Percentiles rank a stretch among this genome's conserved stretches.
Evolutionary conservation across 306 rosid species (phyloP).

Genomic region (Aeschynomene evenia): DNA sequence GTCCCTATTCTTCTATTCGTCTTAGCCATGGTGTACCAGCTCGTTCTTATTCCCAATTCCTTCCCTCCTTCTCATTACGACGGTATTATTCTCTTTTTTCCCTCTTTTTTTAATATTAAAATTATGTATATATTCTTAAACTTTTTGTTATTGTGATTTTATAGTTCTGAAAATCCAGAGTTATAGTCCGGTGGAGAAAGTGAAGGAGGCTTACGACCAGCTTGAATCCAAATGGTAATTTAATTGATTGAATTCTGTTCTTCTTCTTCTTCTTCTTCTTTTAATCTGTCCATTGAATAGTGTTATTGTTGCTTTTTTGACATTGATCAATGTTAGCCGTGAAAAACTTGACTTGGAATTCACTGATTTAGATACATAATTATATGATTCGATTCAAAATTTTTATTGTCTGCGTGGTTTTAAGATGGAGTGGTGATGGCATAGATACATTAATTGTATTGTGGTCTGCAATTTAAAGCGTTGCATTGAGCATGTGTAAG

Average conservation of each 20-base stretch:
- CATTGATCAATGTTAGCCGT: not conserved
- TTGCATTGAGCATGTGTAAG: not conserved
- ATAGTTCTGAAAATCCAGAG: constrained; percentile 58
- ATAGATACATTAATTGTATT: not conserved
- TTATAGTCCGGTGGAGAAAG: constrained; percentile 57
- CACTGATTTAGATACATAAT: not conserved
- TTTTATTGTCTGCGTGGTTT: not conserved
- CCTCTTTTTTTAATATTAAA: not conserved
- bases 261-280: too few species aligned
- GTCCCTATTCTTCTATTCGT: constrained; percentile 66
- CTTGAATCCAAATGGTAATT: constrained; percentile 60
- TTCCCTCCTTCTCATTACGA: constrained; percentile 85
- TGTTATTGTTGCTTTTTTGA: constrained; percentile 11
- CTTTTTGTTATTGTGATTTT: constrained; percentile 10
- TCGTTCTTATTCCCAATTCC: constrained; percentile 69
- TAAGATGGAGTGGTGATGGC: not conserved
- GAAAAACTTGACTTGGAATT: not conserved
- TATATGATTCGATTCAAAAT: not conserved
- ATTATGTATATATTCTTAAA: not conserved
- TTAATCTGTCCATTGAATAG: not conserved
- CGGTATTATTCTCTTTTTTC: constrained; percentile 32
- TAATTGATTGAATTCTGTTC: not conserved
- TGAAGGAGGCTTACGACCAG: constrained; percentile 57
- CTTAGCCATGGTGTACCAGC: constrained; percentile 73
- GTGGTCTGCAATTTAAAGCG: not conserved